Percentiles rank a stretch among this genome's conserved stretches.
Evolutionary conservation across 2,329 filamentous ascomycete genomes (phyloP).

Genomic region (Zymoseptoria crescenta): DNA sequence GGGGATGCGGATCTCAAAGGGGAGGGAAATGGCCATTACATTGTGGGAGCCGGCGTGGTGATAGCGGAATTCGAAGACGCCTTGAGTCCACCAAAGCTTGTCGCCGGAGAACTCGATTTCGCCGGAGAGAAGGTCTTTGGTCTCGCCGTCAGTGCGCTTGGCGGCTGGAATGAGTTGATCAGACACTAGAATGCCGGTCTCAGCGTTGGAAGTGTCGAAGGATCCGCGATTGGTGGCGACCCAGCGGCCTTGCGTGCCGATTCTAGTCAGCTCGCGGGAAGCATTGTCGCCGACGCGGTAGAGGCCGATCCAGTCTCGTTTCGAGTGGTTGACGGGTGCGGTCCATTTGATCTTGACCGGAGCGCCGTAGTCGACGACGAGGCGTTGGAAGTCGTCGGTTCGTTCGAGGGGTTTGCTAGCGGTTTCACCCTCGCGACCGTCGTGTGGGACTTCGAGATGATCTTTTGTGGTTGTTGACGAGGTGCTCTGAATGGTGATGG

Average conservation of each 20-base stretch:
- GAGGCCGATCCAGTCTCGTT: slow-evolving; percentile 89
- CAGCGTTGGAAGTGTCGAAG: slow-evolving; percentile 67
- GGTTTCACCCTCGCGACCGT: slow-evolving; percentile 64
- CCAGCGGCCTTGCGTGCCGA: slow-evolving; percentile 85
- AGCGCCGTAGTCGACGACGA: slow-evolving; percentile 79
- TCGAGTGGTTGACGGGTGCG: slow-evolving; percentile 77
- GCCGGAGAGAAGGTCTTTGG: slow-evolving; percentile 59
- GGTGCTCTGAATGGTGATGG: slow-evolving; percentile 52
- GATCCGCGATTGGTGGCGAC: slow-evolving; percentile 67
- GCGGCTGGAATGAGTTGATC: slow-evolving; percentile 51
- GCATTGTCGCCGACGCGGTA: slow-evolving; percentile 95
- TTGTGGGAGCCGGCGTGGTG: slow-evolving; percentile 89
- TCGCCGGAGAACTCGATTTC: slow-evolving; percentile 85
- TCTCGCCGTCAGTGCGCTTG: slow-evolving; percentile 40
- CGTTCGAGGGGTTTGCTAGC: slow-evolving; percentile 59
- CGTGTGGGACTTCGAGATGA: slow-evolving; percentile 50
- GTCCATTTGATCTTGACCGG: slow-evolving; percentile 87
- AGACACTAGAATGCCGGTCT: slow-evolving; percentile 65
- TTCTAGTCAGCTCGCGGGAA: slow-evolving; percentile 72
- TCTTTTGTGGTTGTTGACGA: slow-evolving; percentile 41
- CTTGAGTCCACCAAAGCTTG: slow-evolving; percentile 95
- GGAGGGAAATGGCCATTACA: slow-evolving; percentile 87
- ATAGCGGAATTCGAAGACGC: slow-evolving; percentile 93
- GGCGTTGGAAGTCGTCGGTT: slow-evolving; percentile 58
- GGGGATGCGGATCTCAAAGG: slow-evolving; percentile 81